Conservation (phyloP, 1,284 basidiomycete genomes). For the Leccinum holopus region DNA sequence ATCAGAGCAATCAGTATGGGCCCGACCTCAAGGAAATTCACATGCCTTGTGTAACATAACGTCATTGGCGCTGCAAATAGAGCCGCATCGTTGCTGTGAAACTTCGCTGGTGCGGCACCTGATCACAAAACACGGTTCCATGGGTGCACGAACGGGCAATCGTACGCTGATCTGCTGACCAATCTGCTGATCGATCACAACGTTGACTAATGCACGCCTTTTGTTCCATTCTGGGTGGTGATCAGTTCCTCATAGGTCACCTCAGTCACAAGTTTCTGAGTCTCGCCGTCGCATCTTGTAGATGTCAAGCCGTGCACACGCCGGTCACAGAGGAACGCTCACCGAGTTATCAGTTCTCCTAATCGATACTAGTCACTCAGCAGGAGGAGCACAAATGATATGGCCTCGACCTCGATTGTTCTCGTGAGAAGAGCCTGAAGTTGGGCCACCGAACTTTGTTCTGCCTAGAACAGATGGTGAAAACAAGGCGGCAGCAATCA, state of each 20-base stretch:
- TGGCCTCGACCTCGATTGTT: slow-evolving; percentile 72
- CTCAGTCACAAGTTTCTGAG: slow-evolving; percentile 59
- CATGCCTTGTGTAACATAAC: slow-evolving; percentile 93
- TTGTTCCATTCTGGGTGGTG: slow-evolving; percentile 78
- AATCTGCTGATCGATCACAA: slow-evolving; percentile 97
- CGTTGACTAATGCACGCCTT: slow-evolving; percentile 84
- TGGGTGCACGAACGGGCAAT: neutral
- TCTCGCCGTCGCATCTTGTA: slow-evolving; percentile 63
- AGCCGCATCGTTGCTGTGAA: slow-evolving; percentile 91
- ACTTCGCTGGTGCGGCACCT: slow-evolving; percentile 62
- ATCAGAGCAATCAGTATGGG: slow-evolving; percentile 8
- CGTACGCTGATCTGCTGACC: slow-evolving; percentile 91
- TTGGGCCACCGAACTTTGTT: slow-evolving; percentile 77
- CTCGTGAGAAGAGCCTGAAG: slow-evolving; percentile 74
- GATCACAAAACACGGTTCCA: slow-evolving; percentile 1
- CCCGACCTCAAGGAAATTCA: slow-evolving; percentile 12
- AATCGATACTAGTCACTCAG: slow-evolving; percentile 84
- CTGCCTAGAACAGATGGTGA: slow-evolving; percentile 50
- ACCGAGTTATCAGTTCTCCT: slow-evolving; percentile 83
- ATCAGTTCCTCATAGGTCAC: slow-evolving; percentile 86
- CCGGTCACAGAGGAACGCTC: slow-evolving; percentile 31
- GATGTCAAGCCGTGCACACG: slow-evolving; percentile 14
- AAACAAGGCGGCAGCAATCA: slow-evolving; percentile 1
- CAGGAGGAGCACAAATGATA: slow-evolving; percentile 84
- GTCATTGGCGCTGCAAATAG: slow-evolving; percentile 97